Conservation (phyloP, 495 filamentous ascomycete species). For the Talaromyces ruber region DNA sequence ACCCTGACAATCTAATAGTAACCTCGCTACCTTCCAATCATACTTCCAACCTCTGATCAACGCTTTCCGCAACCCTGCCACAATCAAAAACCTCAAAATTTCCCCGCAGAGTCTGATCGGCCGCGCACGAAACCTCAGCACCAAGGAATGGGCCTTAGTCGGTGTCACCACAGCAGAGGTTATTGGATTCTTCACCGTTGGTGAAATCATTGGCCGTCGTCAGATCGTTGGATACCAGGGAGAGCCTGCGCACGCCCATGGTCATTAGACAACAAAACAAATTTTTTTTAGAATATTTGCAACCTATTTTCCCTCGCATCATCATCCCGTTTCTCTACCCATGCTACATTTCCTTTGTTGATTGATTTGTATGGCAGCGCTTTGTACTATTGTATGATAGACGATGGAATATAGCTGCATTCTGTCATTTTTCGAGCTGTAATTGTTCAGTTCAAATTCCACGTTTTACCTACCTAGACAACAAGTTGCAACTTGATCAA, state of each 20-base stretch:
- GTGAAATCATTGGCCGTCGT: slow-evolving; percentile 89
- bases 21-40: slow-evolving; percentile 70
- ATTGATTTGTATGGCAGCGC: slow-evolving; percentile 24
- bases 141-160: slow-evolving; percentile 54
- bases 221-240: slow-evolving; percentile 92
- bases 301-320: background rate
- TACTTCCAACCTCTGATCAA: slow-evolving; percentile 73
- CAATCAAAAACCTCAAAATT: slow-evolving; percentile 33
- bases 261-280: background rate
- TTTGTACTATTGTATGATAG: slow-evolving; percentile 46
- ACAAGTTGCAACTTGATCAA: too few species aligned
- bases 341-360: slow-evolving; percentile 12
- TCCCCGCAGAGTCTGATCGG: slow-evolving; percentile 47
- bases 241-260: slow-evolving; percentile 37
- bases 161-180: slow-evolving; percentile 79
- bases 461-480: too few species aligned
- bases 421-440: slow-evolving; percentile 10
- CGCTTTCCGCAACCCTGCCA: slow-evolving; percentile 55
- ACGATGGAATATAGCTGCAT: slow-evolving; percentile 47
- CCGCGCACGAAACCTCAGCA: slow-evolving; percentile 59
- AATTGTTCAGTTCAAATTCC: background rate
- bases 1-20: slow-evolving; percentile 35
- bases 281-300: slow-evolving; percentile 2
- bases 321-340: background rate
- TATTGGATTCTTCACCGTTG: slow-evolving; percentile 94